Percentiles rank a stretch among this genome's conserved stretches.
Conservation (phyloP, 768 basidiomycete species). For the Mycena galericulata region DNA sequence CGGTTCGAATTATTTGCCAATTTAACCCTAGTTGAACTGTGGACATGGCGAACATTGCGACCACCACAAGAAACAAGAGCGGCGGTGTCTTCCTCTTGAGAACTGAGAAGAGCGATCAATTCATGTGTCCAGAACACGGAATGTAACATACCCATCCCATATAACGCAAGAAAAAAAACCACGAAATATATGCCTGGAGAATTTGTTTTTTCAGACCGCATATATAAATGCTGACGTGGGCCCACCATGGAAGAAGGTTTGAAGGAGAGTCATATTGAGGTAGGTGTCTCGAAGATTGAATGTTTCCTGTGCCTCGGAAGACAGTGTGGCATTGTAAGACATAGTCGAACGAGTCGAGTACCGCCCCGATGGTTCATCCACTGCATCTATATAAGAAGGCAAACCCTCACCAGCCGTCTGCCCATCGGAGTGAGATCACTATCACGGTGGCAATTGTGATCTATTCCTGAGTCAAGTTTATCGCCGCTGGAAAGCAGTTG, state of each 20-base stretch:
- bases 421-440: too few relatives aligned
- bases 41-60: constrained; percentile 24
- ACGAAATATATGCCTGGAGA: constrained; percentile 22
- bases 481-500: too few relatives aligned
- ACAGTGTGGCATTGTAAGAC: constrained; percentile 15
- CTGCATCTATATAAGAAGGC: too few relatives aligned
- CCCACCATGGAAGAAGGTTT: constrained; percentile 25
- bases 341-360: too few relatives aligned
- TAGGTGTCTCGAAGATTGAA: constrained; percentile 24
- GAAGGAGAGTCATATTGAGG: constrained; percentile 25
- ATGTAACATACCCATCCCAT: constrained; percentile 25
- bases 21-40: constrained; percentile 24
- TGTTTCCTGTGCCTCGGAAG: too few relatives aligned
- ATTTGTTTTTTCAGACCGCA: neutral
- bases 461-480: too few relatives aligned
- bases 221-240: neutral
- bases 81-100: constrained; percentile 22
- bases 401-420: too few relatives aligned
- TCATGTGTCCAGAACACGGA: neutral
- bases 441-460: too few relatives aligned
- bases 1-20: constrained; percentile 22
- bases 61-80: constrained; percentile 8
- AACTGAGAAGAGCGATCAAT: neutral
- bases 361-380: too few relatives aligned
- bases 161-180: constrained; percentile 27